These are phyloP conservation scores for Rhododendron ferrugineum DNA, from an alignment of 148 eudicot species.

Conservation along the genomic window DNA sequence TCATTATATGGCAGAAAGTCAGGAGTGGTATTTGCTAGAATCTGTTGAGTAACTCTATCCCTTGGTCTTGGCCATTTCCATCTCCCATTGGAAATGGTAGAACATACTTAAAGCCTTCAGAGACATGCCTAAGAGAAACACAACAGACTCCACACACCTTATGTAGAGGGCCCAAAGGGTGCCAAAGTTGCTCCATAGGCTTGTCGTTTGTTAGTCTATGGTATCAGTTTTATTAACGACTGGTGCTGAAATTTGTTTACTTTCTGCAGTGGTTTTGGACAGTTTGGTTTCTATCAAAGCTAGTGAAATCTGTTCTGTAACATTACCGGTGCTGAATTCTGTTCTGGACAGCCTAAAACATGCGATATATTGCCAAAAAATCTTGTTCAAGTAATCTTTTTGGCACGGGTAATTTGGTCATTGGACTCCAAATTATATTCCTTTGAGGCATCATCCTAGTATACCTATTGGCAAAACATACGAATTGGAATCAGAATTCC, in stretches of 20 bases:
- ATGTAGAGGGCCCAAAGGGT: neutral
- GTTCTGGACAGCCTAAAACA: neutral
- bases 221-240: neutral
- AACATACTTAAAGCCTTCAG: neutral
- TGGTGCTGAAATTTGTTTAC: neutral
- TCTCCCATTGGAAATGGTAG: neutral
- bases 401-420: neutral
- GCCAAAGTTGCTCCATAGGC: neutral
- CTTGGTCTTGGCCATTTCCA: neutral
- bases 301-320: neutral
- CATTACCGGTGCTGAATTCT: neutral
- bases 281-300: neutral
- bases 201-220: neutral
- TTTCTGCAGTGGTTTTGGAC: neutral
- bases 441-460: neutral
- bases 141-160: neutral
- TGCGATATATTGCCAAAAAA: neutral
- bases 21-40: neutral
- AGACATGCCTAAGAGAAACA: neutral
- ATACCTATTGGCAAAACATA: neutral
- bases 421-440: neutral
- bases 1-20: neutral
- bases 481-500: neutral
- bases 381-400: neutral
- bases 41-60: neutral